Conservation (phyloP, 148 eudicot species). For the Fagopyrum esculentum region DNA sequence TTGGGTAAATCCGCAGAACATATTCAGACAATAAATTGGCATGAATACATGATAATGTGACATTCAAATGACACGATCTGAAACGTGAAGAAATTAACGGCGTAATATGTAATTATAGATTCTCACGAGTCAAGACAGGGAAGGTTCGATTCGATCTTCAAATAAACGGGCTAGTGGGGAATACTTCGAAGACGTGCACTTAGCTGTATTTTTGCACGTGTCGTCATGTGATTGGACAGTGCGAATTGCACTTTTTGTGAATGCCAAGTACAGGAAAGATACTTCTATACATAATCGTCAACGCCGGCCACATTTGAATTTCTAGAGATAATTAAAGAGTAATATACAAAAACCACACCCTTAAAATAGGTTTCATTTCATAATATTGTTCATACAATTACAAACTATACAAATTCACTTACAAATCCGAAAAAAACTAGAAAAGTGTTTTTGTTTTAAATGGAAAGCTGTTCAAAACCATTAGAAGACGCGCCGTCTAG, state of each 20-base stretch:
- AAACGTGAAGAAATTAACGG: background rate
- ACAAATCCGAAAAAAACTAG: too few species aligned
- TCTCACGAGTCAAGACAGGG: background rate
- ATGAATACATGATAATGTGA: too few species aligned
- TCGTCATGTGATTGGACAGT: background rate
- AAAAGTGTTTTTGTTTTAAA: too few species aligned
- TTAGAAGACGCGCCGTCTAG: too few species aligned
- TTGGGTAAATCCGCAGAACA: too few species aligned
- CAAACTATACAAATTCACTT: too few species aligned
- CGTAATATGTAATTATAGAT: background rate
- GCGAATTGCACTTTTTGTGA: background rate
- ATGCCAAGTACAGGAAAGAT: background rate
- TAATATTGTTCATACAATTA: too few species aligned
- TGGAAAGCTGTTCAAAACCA: too few species aligned
- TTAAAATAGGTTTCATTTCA: too few species aligned
- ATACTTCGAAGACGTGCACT: background rate
- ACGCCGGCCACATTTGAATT: background rate
- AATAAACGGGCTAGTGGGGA: background rate
- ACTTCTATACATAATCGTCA: background rate
- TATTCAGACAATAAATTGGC: too few species aligned
- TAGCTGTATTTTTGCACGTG: background rate
- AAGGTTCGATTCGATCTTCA: background rate
- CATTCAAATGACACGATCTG: too few species aligned
- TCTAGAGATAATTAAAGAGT: background rate
- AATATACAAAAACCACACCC: too few species aligned